Percentiles rank a stretch among this genome's conserved stretches.
Evolutionary conservation across 805 yeast species (phyloP).

Genomic region (Hanseniaspora vineae): DNA sequence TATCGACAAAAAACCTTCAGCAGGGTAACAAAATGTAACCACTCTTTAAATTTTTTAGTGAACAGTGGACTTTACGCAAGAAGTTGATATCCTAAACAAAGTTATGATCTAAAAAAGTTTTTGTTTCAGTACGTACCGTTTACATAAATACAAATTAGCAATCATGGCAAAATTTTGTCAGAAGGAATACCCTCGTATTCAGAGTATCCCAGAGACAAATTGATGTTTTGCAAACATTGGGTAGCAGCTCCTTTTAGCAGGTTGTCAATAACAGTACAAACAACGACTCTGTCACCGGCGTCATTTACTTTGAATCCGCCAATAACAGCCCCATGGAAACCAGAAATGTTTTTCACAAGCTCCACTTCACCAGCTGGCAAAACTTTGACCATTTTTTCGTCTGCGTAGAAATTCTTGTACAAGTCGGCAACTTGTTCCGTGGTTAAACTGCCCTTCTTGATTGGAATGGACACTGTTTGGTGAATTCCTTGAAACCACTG

Average conservation of each 20-base stretch:
- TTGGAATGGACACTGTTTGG: slow-evolving; percentile 82
- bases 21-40: too few relatives aligned
- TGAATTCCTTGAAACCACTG: slow-evolving; percentile 99
- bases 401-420: slow-evolving; percentile 78
- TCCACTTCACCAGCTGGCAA: slow-evolving; percentile 73
- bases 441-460: slow-evolving; percentile 56
- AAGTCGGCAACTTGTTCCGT: slow-evolving; percentile 65
- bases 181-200: slow-evolving; percentile 94
- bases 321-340: slow-evolving; percentile 87
- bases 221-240: slow-evolving; percentile 93
- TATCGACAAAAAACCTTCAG: too few relatives aligned
- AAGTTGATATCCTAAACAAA: too few relatives aligned
- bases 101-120: too few relatives aligned
- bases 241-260: slow-evolving; percentile 97
- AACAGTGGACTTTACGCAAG: too few relatives aligned
- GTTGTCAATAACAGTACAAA: slow-evolving; percentile 93
- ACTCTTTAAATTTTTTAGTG: too few relatives aligned
- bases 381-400: slow-evolving; percentile 73
- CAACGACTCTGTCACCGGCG: slow-evolving; percentile 77
- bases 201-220: slow-evolving; percentile 76
- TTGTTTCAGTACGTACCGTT: too few relatives aligned
- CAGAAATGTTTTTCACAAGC: slow-evolving; percentile 77
- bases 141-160: too few relatives aligned
- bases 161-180: slow-evolving; percentile 36
- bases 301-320: slow-evolving; percentile 95